Conservation (phyloP, 1,139 yeast genomes). For the Suhomyces bolitotheri region DNA sequence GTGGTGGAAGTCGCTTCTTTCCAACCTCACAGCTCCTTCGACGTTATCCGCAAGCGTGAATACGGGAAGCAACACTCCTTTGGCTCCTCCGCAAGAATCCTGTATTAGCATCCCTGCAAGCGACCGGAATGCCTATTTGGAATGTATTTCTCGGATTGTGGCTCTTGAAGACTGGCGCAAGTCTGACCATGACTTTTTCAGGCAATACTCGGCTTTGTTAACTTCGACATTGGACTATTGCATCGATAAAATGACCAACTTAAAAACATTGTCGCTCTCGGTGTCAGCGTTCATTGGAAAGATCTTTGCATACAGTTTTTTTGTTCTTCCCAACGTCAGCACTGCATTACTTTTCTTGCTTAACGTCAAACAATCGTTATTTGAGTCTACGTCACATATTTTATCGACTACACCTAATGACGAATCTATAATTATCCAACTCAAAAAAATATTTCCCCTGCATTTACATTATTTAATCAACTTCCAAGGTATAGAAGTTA, state of each 20-base stretch:
- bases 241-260: constrained; percentile 48
- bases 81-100: constrained; percentile 4
- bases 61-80: constrained; percentile 1
- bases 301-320: constrained; percentile 67
- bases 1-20: constrained; percentile 70
- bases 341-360: constrained; percentile 61
- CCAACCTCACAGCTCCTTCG: constrained; percentile 21
- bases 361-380: constrained; percentile 50
- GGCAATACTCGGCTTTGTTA: constrained; percentile 37
- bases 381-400: constrained; percentile 20
- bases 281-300: constrained; percentile 79
- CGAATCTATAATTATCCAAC: background rate
- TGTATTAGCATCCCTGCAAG: constrained; percentile 22
- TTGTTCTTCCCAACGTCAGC: constrained; percentile 61
- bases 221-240: constrained; percentile 58
- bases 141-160: constrained; percentile 67
- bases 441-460: constrained; percentile 32
- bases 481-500: constrained; percentile 31
- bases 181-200: constrained; percentile 23
- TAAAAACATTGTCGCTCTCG: constrained; percentile 58
- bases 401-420: background rate
- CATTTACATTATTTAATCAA: constrained; percentile 40
- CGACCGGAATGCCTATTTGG: constrained; percentile 72
- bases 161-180: constrained; percentile 64
- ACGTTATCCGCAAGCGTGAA: constrained; percentile 10